Conservation (phyloP, 305 asterid genomes). For the Fraxinus greggii region DNA sequence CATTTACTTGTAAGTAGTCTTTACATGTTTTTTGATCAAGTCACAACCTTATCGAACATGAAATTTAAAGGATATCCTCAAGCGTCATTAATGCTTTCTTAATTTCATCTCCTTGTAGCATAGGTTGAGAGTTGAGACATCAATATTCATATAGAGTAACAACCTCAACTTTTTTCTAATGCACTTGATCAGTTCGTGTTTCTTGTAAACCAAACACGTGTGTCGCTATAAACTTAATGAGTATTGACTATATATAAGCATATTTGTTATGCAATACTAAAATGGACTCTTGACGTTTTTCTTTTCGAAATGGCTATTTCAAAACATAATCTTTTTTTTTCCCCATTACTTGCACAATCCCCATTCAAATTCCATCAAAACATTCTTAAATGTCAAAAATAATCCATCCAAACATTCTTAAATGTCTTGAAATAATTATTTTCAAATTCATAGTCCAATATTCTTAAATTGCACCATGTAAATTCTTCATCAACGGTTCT, state of each 20-base stretch:
- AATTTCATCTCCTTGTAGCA: not conserved
- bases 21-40: not conserved
- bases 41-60: not conserved
- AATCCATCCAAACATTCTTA: not conserved
- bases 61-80: not conserved
- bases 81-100: not conserved
- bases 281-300: not conserved
- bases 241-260: not conserved
- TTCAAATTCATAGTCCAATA: not conserved
- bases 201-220: not conserved
- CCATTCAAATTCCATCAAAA: not conserved
- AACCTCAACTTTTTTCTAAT: not conserved
- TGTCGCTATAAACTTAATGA: not conserved
- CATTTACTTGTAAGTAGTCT: not conserved
- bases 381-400: not conserved
- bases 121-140: conserved; percentile 34
- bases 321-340: too few species aligned
- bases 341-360: not conserved
- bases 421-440: not conserved
- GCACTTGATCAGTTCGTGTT: not conserved
- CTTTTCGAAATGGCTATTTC: not conserved
- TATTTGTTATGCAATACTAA: not conserved
- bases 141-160: conserved; percentile 5
- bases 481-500: not conserved
- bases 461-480: not conserved